phyloP scores from a whole-genome alignment of 177 flowering plant genomes.

The Tripterygium wilfordii region DNA sequence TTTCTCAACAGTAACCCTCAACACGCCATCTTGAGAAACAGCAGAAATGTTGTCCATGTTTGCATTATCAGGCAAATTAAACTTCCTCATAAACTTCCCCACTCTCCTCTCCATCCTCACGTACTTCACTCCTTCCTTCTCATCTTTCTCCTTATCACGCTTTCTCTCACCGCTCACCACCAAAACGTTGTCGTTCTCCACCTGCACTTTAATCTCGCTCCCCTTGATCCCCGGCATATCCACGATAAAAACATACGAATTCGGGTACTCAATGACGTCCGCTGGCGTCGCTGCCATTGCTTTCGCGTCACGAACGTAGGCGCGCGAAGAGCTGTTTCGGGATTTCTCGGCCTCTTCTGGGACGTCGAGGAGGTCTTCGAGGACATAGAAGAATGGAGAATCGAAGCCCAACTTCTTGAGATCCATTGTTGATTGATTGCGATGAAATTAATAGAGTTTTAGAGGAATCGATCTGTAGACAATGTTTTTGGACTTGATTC shows the following conservation, averaged over 20 bases:
- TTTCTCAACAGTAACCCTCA: conserved; percentile 39
- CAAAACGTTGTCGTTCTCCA: conserved; percentile 34
- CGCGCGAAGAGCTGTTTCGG: conserved; percentile 1
- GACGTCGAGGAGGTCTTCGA: conserved; percentile 3
- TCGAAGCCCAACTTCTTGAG: conserved; percentile 13
- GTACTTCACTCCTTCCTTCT: conserved; percentile 30
- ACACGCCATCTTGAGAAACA: conserved; percentile 33
- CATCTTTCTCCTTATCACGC: conserved; percentile 22
- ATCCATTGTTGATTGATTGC: too few relatives aligned
- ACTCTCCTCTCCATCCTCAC: conserved; percentile 45
- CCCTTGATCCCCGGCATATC: conserved; percentile 49
- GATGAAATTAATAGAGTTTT: too few relatives aligned
- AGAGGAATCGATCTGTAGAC: too few relatives aligned
- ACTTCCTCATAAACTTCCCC: conserved; percentile 43
- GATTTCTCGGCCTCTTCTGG: not conserved
- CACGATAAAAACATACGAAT: conserved; percentile 25
- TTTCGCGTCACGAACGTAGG: conserved; percentile 13
- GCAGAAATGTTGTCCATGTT: conserved; percentile 28
- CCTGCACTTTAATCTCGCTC: conserved; percentile 31
- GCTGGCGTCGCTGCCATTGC: conserved; percentile 22
- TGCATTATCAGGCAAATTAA: conserved; percentile 41
- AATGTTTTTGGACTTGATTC: too few relatives aligned
- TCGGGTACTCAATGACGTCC: conserved; percentile 27
- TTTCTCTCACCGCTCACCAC: conserved; percentile 33
- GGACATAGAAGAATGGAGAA: conserved; percentile 3